Percentiles rank a stretch among this genome's conserved stretches.
Evolutionary conservation across 352 stramenopile species (phyloP).

Genomic region (Hyaloperonospora arabidopsidis): DNA sequence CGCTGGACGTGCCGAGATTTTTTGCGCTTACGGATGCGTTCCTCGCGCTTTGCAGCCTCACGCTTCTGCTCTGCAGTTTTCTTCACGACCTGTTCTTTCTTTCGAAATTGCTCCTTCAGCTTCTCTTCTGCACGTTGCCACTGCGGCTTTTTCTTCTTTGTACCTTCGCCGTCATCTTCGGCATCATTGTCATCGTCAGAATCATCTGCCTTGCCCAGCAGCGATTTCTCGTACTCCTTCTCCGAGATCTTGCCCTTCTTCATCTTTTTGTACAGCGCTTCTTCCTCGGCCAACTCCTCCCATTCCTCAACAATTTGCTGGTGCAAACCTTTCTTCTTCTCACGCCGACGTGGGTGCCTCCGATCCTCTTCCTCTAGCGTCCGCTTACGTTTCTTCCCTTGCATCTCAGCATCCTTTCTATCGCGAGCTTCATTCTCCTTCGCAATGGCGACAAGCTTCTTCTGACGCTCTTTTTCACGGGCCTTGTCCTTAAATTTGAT

Average conservation of each 20-base stretch:
- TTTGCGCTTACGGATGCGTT: constrained; percentile 76
- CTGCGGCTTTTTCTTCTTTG: constrained; percentile 53
- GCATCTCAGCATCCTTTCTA: constrained; percentile 41
- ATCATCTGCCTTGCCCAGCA: constrained; percentile 44
- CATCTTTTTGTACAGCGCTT: constrained; percentile 95
- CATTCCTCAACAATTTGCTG: constrained; percentile 98
- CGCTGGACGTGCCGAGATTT: constrained; percentile 68
- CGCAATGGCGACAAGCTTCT: constrained; percentile 81
- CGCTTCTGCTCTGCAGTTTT: constrained; percentile 73
- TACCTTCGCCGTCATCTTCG: constrained; percentile 21
- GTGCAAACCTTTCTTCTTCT: constrained; percentile 95
- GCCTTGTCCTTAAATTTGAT: constrained; percentile 95
- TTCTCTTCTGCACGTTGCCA: constrained; percentile 53
- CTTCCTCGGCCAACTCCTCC: constrained; percentile 97
- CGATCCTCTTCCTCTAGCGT: constrained; percentile 46
- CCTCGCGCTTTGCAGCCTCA: constrained; percentile 68
- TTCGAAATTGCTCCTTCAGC: constrained; percentile 76
- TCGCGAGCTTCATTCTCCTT: constrained; percentile 67
- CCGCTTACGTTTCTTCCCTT: constrained; percentile 53
- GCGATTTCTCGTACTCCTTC: constrained; percentile 85
- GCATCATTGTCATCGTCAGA: constrained; percentile 35
- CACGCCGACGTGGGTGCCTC: constrained; percentile 70
- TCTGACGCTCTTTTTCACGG: constrained; percentile 94
- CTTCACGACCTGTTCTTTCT: constrained; percentile 62
- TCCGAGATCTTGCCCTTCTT: constrained; percentile 96